These are phyloP conservation scores for Talaromyces sp. DNA, from an alignment of 2,329 filamentous ascomycete species.

Conservation along the genomic window DNA sequence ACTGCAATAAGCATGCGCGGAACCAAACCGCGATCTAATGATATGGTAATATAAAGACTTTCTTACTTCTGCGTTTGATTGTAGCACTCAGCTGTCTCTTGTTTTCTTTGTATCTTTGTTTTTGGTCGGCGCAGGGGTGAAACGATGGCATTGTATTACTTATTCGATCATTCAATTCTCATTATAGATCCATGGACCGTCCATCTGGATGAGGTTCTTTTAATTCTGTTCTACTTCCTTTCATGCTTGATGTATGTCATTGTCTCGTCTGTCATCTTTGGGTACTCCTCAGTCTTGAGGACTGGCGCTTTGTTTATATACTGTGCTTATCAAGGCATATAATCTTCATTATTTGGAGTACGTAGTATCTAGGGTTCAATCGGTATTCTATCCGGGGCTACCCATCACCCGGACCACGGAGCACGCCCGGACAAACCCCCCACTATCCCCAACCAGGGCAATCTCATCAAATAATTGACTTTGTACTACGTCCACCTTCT, in stretches of 20 bases:
- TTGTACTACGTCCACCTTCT: not conserved
- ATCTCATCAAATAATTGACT: not conserved
- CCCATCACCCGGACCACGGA: not conserved
- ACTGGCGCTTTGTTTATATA: conserved; percentile 1
- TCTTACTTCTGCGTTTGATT: not conserved
- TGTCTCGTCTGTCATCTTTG: not conserved
- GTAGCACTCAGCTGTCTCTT: conserved; percentile 1
- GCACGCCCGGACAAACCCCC: not conserved
- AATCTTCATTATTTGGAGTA: not conserved
- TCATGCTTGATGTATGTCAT: conserved; percentile 3
- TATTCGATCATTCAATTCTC: conserved; percentile 26
- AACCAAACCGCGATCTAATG: conserved; percentile 14
- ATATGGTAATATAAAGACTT: conserved; percentile 18
- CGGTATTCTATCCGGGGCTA: not conserved
- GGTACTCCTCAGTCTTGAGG: not conserved
- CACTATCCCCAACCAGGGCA: not conserved
- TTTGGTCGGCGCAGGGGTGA: conserved; percentile 9
- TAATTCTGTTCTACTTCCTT: not conserved
- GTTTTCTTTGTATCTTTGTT: conserved; percentile 6
- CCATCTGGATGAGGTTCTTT: not conserved
- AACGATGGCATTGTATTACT: conserved; percentile 23
- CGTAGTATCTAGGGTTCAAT: not conserved
- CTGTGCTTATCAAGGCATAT: not conserved
- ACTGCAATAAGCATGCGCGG: conserved; percentile 7
- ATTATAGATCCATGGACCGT: conserved; percentile 19